phyloP scores from a whole-genome alignment of 164 flowering plant species.

The Vitis cinerea region DNA sequence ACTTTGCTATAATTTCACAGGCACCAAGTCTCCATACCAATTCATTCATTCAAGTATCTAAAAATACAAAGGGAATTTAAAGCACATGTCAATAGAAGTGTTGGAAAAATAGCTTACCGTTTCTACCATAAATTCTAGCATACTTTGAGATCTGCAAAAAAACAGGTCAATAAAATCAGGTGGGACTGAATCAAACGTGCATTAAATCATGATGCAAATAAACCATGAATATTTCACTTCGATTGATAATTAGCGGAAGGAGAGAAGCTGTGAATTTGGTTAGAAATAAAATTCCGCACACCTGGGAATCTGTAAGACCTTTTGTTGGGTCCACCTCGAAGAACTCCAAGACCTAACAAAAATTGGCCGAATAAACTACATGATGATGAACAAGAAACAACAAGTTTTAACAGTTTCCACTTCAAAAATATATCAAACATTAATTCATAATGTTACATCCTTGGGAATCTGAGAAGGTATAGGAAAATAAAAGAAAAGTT shows the following conservation, averaged over 20 bases:
- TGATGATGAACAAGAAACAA: no score
- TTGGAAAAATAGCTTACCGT: conserved; percentile 41
- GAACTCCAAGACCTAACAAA: conserved; percentile 72
- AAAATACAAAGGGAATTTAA: neutral
- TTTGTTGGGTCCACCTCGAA: conserved; percentile 75
- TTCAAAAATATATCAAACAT: no score
- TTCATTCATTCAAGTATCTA: no score
- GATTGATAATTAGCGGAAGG: no score
- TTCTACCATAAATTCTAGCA: conserved; percentile 68
- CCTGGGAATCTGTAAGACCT: conserved; percentile 87
- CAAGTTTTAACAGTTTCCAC: no score
- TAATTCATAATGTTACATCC: no score
- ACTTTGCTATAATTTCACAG: no score
- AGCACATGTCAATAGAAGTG: neutral
- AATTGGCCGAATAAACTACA: neutral
- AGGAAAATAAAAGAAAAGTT: no score
- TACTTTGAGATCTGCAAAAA: conserved; percentile 62
- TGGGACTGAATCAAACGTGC: neutral
- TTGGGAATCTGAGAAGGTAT: no score
- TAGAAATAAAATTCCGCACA: conserved; percentile 7
- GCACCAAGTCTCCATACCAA: no score
- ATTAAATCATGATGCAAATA: no score
- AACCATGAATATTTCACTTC: no score
- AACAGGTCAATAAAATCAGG: neutral
- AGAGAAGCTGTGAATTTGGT: neutral